phyloP scores from a whole-genome alignment of 768 basidiomycete species.

The Arthromyces matolae region DNA sequence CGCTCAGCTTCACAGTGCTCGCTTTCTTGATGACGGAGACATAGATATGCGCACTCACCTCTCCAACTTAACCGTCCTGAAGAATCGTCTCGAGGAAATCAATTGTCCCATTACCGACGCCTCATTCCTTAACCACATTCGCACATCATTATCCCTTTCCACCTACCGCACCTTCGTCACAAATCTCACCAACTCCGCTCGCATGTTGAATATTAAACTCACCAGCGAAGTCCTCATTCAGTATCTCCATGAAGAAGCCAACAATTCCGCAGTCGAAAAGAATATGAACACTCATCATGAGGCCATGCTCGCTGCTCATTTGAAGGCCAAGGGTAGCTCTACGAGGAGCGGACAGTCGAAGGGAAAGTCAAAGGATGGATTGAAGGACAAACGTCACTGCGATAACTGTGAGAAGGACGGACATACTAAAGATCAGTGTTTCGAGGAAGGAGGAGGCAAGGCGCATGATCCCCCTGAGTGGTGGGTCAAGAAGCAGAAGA shows the following conservation, averaged over 20 bases:
- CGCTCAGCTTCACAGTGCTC: not conserved
- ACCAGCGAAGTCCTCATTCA: no score
- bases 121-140: no score
- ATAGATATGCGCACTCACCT: conserved; percentile 7
- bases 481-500: not conserved
- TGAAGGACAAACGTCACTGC: not conserved
- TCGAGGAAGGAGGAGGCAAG: not conserved
- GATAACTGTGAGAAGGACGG: not conserved
- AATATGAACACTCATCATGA: no score
- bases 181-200: no score
- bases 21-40: not conserved
- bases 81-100: not conserved
- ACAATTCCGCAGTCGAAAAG: no score
- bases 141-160: not conserved
- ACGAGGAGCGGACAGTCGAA: not conserved
- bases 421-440: not conserved
- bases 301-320: not conserved
- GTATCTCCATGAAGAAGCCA: no score
- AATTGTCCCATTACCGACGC: no score
- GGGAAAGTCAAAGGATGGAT: not conserved
- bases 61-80: not conserved
- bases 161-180: not conserved
- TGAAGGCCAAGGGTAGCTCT: not conserved
- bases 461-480: not conserved
- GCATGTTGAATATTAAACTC: no score